A percentile compares a stretch with the other conserved stretches of the same genome.
Evolutionary conservation across 768 basidiomycete genomes (phyloP).

Genomic region (Paxillus rubicundulus): DNA sequence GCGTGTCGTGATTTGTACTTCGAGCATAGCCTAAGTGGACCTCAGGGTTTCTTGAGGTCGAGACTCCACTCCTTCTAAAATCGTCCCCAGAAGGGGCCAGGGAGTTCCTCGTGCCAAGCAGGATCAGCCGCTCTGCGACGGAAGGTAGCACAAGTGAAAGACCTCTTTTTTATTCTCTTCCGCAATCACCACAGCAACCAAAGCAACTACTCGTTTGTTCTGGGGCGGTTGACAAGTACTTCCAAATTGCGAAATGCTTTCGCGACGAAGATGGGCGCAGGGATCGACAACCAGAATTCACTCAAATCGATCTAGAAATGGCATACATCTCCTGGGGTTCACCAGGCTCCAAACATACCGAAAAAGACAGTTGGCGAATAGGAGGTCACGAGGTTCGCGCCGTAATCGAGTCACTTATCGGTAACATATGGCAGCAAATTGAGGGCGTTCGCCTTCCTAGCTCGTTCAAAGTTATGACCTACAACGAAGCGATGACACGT

Average conservation of each 20-base stretch:
- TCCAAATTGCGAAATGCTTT: constrained; percentile 92
- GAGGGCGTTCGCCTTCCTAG: constrained; percentile 60
- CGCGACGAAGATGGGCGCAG: constrained; percentile 94
- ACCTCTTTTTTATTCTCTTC: constrained; percentile 78
- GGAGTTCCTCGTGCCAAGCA: constrained; percentile 88
- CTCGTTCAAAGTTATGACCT: constrained; percentile 81
- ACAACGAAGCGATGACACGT: constrained; percentile 84
- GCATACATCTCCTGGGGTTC: constrained; percentile 85
- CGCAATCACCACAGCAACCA: constrained; percentile 95
- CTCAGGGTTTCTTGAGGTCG: constrained; percentile 87
- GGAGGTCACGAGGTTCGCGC: constrained; percentile 82
- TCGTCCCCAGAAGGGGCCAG: constrained; percentile 94
- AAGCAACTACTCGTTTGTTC: constrained; percentile 92
- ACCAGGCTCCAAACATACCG: constrained; percentile 11
- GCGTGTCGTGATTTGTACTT: constrained; percentile 20
- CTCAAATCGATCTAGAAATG: constrained; percentile 96
- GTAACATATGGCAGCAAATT: constrained; percentile 70
- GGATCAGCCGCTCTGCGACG: constrained; percentile 40
- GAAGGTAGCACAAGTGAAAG: constrained; percentile 17
- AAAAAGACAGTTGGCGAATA: constrained; percentile 65
- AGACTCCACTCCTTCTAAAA: constrained; percentile 87
- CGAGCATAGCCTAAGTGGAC: constrained; percentile 3
- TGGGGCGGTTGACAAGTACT: constrained; percentile 86
- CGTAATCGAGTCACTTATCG: constrained; percentile 73
- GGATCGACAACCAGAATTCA: constrained; percentile 96